phyloP scores from a whole-genome alignment of 805 yeast species.

The Yarrowia sp. region DNA sequence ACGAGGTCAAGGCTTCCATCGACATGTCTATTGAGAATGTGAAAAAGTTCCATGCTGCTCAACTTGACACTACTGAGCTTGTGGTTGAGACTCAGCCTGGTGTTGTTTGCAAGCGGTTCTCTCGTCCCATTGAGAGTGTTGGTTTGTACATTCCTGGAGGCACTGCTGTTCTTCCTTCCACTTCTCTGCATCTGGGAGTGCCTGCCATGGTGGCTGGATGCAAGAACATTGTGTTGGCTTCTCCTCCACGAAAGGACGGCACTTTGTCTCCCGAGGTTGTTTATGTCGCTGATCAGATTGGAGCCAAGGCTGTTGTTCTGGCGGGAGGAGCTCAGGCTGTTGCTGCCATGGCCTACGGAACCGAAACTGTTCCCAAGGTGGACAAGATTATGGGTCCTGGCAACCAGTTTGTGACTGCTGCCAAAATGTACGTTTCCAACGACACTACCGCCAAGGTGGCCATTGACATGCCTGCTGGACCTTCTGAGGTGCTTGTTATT shows the following conservation, averaged over 20 bases:
- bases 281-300: conserved; percentile 93
- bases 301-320: conserved; percentile 82
- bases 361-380: conserved; percentile 85
- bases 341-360: conserved; percentile 98
- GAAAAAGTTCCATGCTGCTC: conserved; percentile 90
- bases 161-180: conserved; percentile 95
- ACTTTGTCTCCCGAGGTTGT: conserved; percentile 94
- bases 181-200: conserved; percentile 96
- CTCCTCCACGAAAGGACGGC: conserved; percentile 95
- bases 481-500: conserved; percentile 92
- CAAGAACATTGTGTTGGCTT: conserved; percentile 83
- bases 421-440: conserved; percentile 95
- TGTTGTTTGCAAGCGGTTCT: conserved; percentile 88
- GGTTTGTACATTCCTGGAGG: conserved; percentile 99
- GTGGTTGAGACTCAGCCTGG: conserved; percentile 92
- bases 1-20: conserved; percentile 76
- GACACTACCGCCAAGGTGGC: conserved; percentile 93
- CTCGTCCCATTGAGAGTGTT: conserved; percentile 90
- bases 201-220: conserved; percentile 99
- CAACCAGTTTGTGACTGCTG: conserved; percentile 98
- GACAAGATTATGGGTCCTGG: conserved; percentile 99
- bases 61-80: conserved; percentile 60
- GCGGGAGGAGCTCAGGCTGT: conserved; percentile 99
- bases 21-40: conserved; percentile 89
- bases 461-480: conserved; percentile 99